Evolutionary conservation across 371 early-diverging fungal genomes (phyloP), one percentile per base, ranked within the genome.

Genomic region (Choanephora cucurbitarum): DNA sequence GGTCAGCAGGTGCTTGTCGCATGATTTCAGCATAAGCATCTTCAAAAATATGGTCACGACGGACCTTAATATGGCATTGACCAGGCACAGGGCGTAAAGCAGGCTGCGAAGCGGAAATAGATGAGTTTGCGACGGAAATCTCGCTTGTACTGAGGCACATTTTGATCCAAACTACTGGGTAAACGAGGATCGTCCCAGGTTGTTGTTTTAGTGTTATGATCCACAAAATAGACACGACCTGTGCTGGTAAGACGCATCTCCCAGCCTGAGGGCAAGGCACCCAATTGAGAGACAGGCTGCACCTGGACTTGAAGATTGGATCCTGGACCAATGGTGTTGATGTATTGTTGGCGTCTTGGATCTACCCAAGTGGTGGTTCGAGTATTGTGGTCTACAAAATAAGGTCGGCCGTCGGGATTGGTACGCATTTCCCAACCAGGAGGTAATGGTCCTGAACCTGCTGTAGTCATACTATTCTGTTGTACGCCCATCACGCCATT

Each of bases 131-230:
- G 84, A 39, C 96, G 86, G 87, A 95, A 98, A 77, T 98, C 98
- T 37, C 97, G 90, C 81, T 97, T 98, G 79, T 98, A 98, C 69
- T 96, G 94, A 19, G 98, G 98, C 21, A 95, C 97, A 54, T 90
- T 91, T 67, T 89, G 90, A 69, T 96, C 97, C 24, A 95, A 82
- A 65, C 89, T 90, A 68, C 93, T 92, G 6, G 98, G 97, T 55
- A 98, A 73, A 9, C 98, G 83, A 22, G 98, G 98, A 69, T 97
- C 97, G 73, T 96, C 98, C 96, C 96, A 96, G 1, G 94, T 91
- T 5, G 96, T 94, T 11, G 89, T 92, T 67, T 93, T 90, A n/a
- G 92, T 91, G 69, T 91, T 91, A 73, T 96, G 93, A 73, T 96
- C 93, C 5, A 96, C 95, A 85, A 91, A 96, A 77, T 94, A 95